These are phyloP conservation scores for Acacia confusa DNA, from an alignment of 306 rosid genomes.

Conservation along the genomic window DNA sequence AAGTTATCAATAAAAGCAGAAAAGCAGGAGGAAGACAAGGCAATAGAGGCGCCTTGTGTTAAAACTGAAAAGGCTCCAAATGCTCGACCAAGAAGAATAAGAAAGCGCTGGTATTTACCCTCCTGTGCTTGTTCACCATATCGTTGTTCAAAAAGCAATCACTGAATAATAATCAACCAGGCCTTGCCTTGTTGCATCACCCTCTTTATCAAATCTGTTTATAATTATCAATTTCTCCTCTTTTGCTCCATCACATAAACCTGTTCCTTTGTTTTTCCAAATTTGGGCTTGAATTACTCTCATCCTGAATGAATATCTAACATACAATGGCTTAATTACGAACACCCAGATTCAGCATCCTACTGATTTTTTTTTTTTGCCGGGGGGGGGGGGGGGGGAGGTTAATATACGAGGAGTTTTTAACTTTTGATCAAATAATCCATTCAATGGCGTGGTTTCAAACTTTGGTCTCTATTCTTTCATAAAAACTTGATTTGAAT, in stretches of 20 bases:
- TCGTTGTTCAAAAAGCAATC: conserved; percentile 20
- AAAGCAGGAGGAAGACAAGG: conserved; percentile 28
- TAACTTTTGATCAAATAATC: no score
- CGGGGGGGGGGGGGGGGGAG: no score
- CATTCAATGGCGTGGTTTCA: no score
- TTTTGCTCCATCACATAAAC: no score
- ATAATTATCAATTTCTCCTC: neutral
- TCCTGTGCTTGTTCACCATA: conserved; percentile 34
- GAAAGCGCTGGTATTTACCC: conserved; percentile 33
- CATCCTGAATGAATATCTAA: neutral
- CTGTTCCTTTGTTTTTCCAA: no score
- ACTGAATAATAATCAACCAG: neutral
- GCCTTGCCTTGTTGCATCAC: neutral
- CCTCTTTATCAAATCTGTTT: conserved; percentile 7
- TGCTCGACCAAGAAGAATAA: neutral
- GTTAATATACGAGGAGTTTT: no score
- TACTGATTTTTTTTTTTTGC: no score
- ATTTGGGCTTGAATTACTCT: no score
- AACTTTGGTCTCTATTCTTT: no score
- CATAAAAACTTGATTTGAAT: no score
- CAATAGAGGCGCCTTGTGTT: neutral
- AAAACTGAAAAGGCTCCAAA: conserved; percentile 19
- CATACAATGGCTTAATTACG: neutral
- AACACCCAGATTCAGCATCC: neutral
- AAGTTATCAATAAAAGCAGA: conserved; percentile 25